Evolutionary conservation across 1,284 basidiomycete genomes (phyloP).

Genomic region (Hemileia vastatrix): DNA sequence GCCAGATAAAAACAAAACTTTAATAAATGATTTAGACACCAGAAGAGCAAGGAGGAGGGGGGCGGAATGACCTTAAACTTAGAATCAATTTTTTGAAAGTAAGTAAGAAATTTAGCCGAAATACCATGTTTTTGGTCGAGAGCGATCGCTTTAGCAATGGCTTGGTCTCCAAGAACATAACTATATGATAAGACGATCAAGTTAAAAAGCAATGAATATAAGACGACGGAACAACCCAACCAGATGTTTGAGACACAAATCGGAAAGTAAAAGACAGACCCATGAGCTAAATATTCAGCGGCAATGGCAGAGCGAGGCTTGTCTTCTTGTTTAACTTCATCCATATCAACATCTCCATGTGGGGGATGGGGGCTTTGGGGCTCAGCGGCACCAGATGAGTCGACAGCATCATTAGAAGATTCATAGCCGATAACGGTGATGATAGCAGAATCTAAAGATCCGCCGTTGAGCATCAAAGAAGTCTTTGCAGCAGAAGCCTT

Average conservation of each 20-base stretch:
- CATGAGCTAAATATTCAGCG: constrained; percentile 79
- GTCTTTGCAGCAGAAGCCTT: constrained; percentile 68
- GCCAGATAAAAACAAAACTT: too few relatives aligned
- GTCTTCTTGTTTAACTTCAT: constrained; percentile 60
- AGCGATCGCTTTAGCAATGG: constrained; percentile 75
- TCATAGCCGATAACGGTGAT: constrained; percentile 54
- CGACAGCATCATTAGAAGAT: constrained; percentile 48
- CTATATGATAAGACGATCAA: too few relatives aligned
- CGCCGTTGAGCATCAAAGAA: constrained; percentile 54
- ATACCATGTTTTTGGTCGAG: constrained; percentile 76
- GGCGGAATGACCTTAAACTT: constrained; percentile 24
- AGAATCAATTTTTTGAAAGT: constrained; percentile 61
- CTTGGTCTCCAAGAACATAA: constrained; percentile 65
- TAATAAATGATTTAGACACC: too few relatives aligned
- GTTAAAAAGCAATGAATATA: neutral
- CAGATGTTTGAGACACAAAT: neutral
- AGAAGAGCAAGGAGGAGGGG: too few relatives aligned
- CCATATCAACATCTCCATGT: constrained; percentile 41
- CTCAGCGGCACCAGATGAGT: constrained; percentile 47
- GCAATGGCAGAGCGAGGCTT: constrained; percentile 65
- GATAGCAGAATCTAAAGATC: constrained; percentile 36
- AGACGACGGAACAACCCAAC: neutral
- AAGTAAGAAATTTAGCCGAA: constrained; percentile 67
- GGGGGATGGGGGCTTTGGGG: constrained; percentile 46
- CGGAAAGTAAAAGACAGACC: neutral